Evolutionary conservation across 495 filamentous ascomycete species (phyloP), one percentile per base, ranked within the genome.

Genomic region (Astrothelium macrocarpum): DNA sequence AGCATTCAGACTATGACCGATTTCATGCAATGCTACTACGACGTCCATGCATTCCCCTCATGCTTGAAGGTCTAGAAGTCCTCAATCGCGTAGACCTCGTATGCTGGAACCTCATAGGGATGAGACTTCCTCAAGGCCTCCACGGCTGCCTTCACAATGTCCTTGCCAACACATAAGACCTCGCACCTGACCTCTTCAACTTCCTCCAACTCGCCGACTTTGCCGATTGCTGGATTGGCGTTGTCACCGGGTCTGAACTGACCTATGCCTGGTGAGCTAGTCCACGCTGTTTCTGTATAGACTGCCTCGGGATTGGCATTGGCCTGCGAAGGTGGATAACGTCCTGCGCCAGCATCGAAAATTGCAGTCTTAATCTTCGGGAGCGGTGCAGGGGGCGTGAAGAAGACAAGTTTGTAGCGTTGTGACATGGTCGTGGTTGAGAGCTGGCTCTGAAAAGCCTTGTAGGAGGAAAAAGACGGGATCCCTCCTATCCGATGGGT

Each of bases 41-140:
- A n/a, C n/a, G n/a, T n/a, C n/a, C n/a, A n/a, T n/a, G n/a, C n/a
- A n/a, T n/a, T n/a, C n/a, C n/a, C n/a, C n/a, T n/a, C n/a, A n/a
- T n/a, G n/a, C 5, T 39, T 5, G 34, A 39, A 14, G 14, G 34
- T 49, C 63, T 64, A 89, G 65, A 89, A 81, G 76, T 87, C 80
- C 74, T 92, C 87, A 69, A 90, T 70, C 72, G 81, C 87, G 73
- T 82, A 86, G 28, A 91, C 88, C 65, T 87, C 82, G 78, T 92
- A 92, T 1, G 84, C 80, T 16, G 83, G 81, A 70, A 88, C 86
- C 69, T 91, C 89, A 70, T 92, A 92, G 28, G 89, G 90, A 81
- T 92, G 89, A 26, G 84, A 87, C 85, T 71, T 78, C 73, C 86
- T 88, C 74, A 90, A 71, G 36, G 84, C 85, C 36, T 74, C 76